phyloP scores from a whole-genome alignment of 2,329 filamentous ascomycete species.

The Talaromyces atroroseus region DNA sequence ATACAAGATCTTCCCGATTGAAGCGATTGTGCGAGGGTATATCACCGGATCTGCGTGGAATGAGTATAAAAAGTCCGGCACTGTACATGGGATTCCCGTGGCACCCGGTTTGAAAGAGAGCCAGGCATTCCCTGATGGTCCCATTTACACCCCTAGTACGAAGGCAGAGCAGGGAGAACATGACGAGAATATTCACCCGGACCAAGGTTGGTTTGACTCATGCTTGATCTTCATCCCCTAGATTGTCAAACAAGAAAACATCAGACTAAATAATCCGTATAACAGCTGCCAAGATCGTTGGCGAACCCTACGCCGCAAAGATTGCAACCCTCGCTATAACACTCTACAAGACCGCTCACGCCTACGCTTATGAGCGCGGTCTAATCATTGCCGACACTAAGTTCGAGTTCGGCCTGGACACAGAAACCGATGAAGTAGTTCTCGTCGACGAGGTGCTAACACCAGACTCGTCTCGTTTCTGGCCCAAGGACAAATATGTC shows the following conservation, averaged over 20 bases:
- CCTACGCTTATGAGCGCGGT: conserved; percentile 49
- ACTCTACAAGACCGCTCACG: conserved; percentile 54
- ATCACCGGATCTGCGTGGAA: conserved; percentile 80
- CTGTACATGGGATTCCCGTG: conserved; percentile 71
- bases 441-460: conserved; percentile 82
- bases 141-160: conserved; percentile 76
- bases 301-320: conserved; percentile 57
- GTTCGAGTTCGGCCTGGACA: conserved; percentile 69
- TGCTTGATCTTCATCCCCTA: background rate
- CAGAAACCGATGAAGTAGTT: conserved; percentile 61
- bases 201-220: conserved; percentile 44
- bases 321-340: conserved; percentile 61
- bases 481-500: conserved; percentile 68
- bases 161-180: conserved; percentile 76
- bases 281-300: conserved; percentile 55
- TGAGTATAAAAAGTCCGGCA: conserved; percentile 68
- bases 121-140: conserved; percentile 58
- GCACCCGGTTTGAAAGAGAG: conserved; percentile 65
- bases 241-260: background rate
- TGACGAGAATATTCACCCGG: conserved; percentile 79
- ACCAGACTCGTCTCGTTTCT: conserved; percentile 80
- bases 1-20: conserved; percentile 69
- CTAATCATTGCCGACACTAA: conserved; percentile 76
- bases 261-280: conserved; percentile 1
- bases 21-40: conserved; percentile 85